Evolutionary conservation across 495 filamentous ascomycete species (phyloP), one percentile per base, ranked within the genome.

Genomic region (Penicilliopsis zonata): DNA sequence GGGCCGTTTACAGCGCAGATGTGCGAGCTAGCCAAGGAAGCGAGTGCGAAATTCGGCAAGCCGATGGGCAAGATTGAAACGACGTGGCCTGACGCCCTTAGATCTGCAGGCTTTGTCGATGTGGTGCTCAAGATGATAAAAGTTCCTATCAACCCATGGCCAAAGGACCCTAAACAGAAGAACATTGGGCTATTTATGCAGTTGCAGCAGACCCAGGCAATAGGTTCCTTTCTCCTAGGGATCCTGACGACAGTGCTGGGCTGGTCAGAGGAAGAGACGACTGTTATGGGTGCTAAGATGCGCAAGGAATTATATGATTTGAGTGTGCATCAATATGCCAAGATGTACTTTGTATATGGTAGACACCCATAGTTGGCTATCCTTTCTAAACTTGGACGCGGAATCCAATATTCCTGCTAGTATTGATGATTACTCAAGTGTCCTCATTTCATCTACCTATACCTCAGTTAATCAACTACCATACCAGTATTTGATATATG

Each of bases 211-310:
- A 43, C 64, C 25, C 52, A 60, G 34, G 71, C 66, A 1, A 32
- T 74, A 36, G 48, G 65, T 7, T 57, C 62, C 0, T 63, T 71
- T 29, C 61, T 50, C 18, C 65, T 68, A 29, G 63, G 60, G 17
- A 43, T 73, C 1, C 73, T 77, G 37, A 74, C 69, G 1, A 61
- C 63, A 13, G 55, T 66, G 12, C 56, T 72, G 9, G 67, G 69
- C 2, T 73, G 69, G 63, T 60, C 32, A 9, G 53, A 34, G 6
- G 59, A 59, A 13, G 57, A 78, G 43, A 63, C 70, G 13, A 63
- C 74, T 38, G 59, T 59, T 6, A 56, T 77, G 35, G 53, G 71
- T 2, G 65, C 61, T 7, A 53, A 69, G 8, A 58, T 74, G 3
- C 58, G 67, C 22, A 59, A 58, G 12, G 72, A 70, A 25, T 34